Percentiles rank a stretch among this genome's conserved stretches.
Evolutionary conservation across 2,329 filamentous ascomycete species (phyloP).

Genomic region (Bipolaris oryzae): DNA sequence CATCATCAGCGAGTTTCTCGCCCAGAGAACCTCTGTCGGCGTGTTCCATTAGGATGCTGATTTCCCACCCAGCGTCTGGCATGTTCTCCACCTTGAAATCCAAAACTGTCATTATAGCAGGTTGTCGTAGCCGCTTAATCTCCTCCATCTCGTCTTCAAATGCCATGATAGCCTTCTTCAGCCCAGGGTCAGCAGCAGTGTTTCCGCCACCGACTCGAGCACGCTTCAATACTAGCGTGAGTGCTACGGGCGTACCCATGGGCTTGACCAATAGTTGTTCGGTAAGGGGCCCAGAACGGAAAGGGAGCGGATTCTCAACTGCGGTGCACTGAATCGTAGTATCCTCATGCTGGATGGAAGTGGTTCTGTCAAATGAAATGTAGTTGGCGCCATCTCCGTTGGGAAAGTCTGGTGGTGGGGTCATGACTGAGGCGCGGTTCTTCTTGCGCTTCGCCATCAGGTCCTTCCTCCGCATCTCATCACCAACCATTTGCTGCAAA

Average conservation of each 20-base stretch:
- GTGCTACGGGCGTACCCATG: slow-evolving; percentile 56
- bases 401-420: slow-evolving; percentile 48
- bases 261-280: slow-evolving; percentile 76
- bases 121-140: slow-evolving; percentile 75
- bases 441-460: slow-evolving; percentile 64
- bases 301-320: slow-evolving; percentile 69
- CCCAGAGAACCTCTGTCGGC: slow-evolving; percentile 82
- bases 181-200: slow-evolving; percentile 67
- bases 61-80: slow-evolving; percentile 67
- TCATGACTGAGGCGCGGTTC: slow-evolving; percentile 48
- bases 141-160: slow-evolving; percentile 78
- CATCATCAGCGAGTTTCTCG: slow-evolving; percentile 80
- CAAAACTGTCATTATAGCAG: slow-evolving; percentile 77
- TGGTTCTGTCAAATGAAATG: slow-evolving; percentile 71
- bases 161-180: slow-evolving; percentile 76
- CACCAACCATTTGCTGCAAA: slow-evolving; percentile 72
- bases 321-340: slow-evolving; percentile 70
- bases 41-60: slow-evolving; percentile 76
- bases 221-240: slow-evolving; percentile 68
- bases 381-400: slow-evolving; percentile 39
- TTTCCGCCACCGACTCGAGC: slow-evolving; percentile 50
- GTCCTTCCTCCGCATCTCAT: slow-evolving; percentile 73
- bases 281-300: slow-evolving; percentile 69
- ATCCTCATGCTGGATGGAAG: slow-evolving; percentile 66
- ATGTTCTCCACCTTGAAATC: slow-evolving; percentile 73